These are phyloP conservation scores for Trichoderma sp. DNA, from an alignment of 2,329 filamentous ascomycete species.

Conservation along the genomic window DNA sequence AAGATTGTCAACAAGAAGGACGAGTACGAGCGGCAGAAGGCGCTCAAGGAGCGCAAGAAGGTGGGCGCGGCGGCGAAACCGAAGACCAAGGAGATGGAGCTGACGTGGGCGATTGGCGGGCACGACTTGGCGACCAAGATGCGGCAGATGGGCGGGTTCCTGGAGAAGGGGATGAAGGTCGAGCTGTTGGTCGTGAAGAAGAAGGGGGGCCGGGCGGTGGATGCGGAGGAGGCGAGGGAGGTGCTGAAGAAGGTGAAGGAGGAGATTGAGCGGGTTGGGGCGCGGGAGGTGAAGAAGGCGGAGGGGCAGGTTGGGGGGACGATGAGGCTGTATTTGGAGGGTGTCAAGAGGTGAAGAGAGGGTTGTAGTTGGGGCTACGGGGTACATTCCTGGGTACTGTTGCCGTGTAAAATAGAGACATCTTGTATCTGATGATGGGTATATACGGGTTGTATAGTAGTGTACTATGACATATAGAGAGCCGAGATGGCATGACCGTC, in stretches of 20 bases:
- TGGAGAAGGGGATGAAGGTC: conserved; percentile 74
- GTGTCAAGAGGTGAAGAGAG: conserved; percentile 30
- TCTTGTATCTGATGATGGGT: too few relatives aligned
- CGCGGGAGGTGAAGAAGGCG: conserved; percentile 49
- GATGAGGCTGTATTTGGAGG: conserved; percentile 50
- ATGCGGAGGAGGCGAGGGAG: conserved; percentile 61
- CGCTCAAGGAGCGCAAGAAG: conserved; percentile 48
- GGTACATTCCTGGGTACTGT: neutral
- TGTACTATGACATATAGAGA: conserved; percentile 17
- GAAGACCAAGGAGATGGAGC: conserved; percentile 74
- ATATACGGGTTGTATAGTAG: conserved; percentile 28
- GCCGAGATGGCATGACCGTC: conserved; percentile 15
- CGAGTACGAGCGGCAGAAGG: conserved; percentile 48
- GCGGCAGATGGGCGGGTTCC: conserved; percentile 66
- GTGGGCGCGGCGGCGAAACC: conserved; percentile 46
- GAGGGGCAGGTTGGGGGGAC: conserved; percentile 51
- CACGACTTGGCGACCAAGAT: conserved; percentile 76
- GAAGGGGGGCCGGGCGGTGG: conserved; percentile 63
- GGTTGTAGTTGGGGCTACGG: neutral
- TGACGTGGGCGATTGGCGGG: conserved; percentile 82
- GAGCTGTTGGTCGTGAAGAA: conserved; percentile 69
- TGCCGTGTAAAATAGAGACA: conserved; percentile 4
- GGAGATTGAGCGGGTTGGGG: conserved; percentile 40
- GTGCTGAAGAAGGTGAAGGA: conserved; percentile 53
- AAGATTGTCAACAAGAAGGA: conserved; percentile 65